A percentile compares a stretch with the other conserved stretches of the same genome.
phyloP scores from a whole-genome alignment of 1,139 yeast genomes.

The Suhomyces taliae region DNA sequence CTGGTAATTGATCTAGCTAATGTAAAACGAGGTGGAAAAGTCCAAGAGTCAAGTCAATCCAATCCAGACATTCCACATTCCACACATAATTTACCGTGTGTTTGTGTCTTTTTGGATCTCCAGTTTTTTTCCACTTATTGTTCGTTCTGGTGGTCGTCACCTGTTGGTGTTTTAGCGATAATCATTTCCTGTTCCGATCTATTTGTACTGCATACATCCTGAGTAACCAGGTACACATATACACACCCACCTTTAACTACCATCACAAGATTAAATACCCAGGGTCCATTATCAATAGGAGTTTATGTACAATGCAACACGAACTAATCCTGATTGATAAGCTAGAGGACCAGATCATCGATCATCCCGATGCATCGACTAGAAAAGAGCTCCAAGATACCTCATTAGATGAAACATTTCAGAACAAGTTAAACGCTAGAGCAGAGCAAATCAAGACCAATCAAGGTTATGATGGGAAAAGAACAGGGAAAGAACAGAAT shows the following conservation, averaged over 20 bases:
- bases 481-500: constrained; percentile 2
- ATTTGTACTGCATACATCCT: not conserved
- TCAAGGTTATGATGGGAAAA: constrained; percentile 8
- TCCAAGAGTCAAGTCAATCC: no score
- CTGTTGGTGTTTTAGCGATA: no score
- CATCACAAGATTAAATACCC: not conserved
- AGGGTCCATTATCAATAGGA: not conserved
- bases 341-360: constrained; percentile 48
- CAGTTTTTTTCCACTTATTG: no score
- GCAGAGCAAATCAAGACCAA: constrained; percentile 40
- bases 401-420: constrained; percentile 46
- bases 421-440: constrained; percentile 43
- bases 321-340: constrained; percentile 44
- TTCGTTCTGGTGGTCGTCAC: no score
- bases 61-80: no score
- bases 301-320: constrained; percentile 27
- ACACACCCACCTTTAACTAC: no score
- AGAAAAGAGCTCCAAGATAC: constrained; percentile 30
- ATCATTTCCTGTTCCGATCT: no score
- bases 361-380: constrained; percentile 46
- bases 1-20: no score
- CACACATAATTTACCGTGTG: no score
- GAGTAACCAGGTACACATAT: not conserved
- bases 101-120: no score
- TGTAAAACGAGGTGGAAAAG: no score